Evolutionary conservation across 192 early-diverging fungal species (phyloP), one percentile per base, ranked within the genome.

Genomic region (Cetraspora pellucida): DNA sequence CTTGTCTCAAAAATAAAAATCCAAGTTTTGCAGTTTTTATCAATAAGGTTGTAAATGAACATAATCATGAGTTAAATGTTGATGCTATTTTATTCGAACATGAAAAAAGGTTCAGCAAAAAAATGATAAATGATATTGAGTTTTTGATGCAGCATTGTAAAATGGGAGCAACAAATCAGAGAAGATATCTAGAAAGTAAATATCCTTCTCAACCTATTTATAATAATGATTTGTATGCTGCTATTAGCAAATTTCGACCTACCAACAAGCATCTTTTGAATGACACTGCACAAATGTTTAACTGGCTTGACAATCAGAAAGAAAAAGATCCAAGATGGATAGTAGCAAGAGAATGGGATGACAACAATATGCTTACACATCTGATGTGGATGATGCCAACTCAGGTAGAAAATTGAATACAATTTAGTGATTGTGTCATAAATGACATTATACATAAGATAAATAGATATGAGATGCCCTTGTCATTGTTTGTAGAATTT

Each of bases 331-430:
- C 63, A 14, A 43, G 19, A n/a, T 65, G 16, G 37, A 17, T 65
- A 16, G 19, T 65, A 19, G 13, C 19, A 44, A 1, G 43, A 65
- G 31, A 1, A 44, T 65, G 31, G 19, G 31, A 65, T 37, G 19
- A 65, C 14, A 19, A 65, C 31, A 43, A 65, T 43, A 44, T 1
- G 3, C 28, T 65, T 31, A 65, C 63, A 19, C 19, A 65, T 37
- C 16, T 65, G 1, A 6, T 65, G 6, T 65, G 16, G 19, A 65
- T 65, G 6, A 65, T 16, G 7, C 43, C 6, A 0, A 16, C 25
- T 3, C 31, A 65, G 14, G 19, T 65, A 14, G 63, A 65, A n/a
- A 65, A 65, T 30, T 65, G 43, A 19, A 65, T 65, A 30, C 43
- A 65, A 14, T 65, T n/a, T 1, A n/a, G 1, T 1, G 19, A 65